A percentile compares a stretch with the other conserved stretches of the same genome.
These are phyloP conservation scores for Xylariaceae sp. DNA, from an alignment of 2,329 filamentous ascomycete genomes.

Conservation along the genomic window DNA sequence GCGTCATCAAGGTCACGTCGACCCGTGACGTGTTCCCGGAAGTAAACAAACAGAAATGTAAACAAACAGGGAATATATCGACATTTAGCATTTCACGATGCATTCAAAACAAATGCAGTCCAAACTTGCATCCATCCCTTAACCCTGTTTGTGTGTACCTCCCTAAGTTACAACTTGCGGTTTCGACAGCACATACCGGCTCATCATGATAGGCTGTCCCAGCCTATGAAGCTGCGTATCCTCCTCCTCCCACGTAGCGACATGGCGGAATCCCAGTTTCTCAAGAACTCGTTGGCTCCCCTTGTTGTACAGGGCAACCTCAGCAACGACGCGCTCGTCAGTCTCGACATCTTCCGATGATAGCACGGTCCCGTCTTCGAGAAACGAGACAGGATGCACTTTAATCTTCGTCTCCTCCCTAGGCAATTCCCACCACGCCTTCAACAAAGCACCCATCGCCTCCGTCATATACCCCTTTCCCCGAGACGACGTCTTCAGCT, in stretches of 20 bases:
- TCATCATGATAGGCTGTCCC: conserved; percentile 23
- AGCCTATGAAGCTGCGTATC: conserved; percentile 24
- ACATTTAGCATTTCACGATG: too few relatives aligned
- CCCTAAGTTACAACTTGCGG: not conserved
- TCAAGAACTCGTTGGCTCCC: conserved; percentile 25
- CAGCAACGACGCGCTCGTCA: conserved; percentile 22
- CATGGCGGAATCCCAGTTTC: conserved; percentile 27
- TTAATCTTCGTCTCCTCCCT: conserved; percentile 2
- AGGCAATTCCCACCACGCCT: conserved; percentile 25
- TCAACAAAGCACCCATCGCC: conserved; percentile 20
- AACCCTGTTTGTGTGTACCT: not conserved
- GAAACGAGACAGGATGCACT: conserved; percentile 3
- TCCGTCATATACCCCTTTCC: conserved; percentile 27
- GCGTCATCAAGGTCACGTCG: not conserved
- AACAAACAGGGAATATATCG: not conserved
- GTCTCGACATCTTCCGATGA: not conserved
- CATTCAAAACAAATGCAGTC: too few relatives aligned
- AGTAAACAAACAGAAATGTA: not conserved
- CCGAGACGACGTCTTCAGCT: conserved; percentile 23
- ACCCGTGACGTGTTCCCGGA: not conserved
- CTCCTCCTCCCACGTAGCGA: conserved; percentile 25
- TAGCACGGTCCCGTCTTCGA: conserved; percentile 2
- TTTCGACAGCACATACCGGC: conserved; percentile 10
- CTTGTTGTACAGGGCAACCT: conserved; percentile 21
- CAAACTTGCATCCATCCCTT: not conserved